phyloP scores from a whole-genome alignment of 495 filamentous ascomycete species.

The Tuber aestivum region DNA sequence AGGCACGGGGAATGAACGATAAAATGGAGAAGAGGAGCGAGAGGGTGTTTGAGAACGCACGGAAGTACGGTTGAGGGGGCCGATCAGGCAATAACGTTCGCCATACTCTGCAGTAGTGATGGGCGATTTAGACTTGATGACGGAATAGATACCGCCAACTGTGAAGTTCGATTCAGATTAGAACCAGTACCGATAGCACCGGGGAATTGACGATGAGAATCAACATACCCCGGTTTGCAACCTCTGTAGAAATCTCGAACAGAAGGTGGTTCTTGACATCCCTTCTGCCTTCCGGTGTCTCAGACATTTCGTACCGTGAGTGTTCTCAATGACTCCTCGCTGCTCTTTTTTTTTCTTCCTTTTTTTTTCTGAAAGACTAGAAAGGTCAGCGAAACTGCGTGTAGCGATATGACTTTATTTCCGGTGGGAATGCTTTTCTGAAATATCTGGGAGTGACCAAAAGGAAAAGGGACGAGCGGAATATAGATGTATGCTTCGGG shows the following conservation, averaged over 20 bases:
- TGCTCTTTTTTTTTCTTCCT: conserved; percentile 24
- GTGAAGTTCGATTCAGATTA: conserved; percentile 12
- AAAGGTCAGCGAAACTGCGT: conserved; percentile 31
- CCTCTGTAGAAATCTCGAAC: conserved; percentile 94
- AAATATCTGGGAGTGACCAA: conserved; percentile 21
- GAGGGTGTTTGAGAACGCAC: conserved; percentile 49
- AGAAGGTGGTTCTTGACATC: conserved; percentile 77
- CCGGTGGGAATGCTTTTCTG: not conserved
- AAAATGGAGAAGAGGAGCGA: conserved; percentile 8
- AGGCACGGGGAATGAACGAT: conserved; percentile 8
- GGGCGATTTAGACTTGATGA: conserved; percentile 96
- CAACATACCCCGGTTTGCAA: conserved; percentile 79
- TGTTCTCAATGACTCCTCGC: conserved; percentile 35
- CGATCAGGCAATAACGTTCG: conserved; percentile 90
- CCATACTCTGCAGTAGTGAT: conserved; percentile 99
- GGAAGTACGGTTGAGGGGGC: conserved; percentile 83
- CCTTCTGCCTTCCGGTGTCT: conserved; percentile 43
- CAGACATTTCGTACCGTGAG: conserved; percentile 43
- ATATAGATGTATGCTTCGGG: conserved; percentile 30
- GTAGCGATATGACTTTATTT: conserved; percentile 28
- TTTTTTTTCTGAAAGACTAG: conserved; percentile 18
- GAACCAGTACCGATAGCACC: not conserved
- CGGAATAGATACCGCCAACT: conserved; percentile 98
- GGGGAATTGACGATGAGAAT: conserved; percentile 10
- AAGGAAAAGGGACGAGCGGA: conserved; percentile 25